Conservation (phyloP, 83 land plant species). For the Larix sibirica region DNA sequence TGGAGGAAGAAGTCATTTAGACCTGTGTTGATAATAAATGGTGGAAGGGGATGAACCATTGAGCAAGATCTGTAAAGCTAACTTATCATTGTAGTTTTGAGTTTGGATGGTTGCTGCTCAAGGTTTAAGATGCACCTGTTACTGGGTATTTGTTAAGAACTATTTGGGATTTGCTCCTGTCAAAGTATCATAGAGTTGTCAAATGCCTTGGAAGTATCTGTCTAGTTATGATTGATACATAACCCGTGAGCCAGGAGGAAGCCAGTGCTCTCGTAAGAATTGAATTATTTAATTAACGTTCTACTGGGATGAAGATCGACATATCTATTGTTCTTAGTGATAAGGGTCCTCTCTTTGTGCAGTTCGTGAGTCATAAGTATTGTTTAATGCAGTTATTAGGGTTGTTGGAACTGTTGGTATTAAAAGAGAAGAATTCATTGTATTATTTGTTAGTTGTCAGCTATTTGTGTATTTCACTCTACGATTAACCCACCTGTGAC, state of each 20-base stretch:
- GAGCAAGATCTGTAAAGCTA: conserved; percentile 1
- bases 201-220: not conserved
- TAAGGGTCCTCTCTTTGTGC: conserved; percentile 2
- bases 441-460: not conserved
- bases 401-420: conserved; percentile 2
- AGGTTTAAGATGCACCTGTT: not conserved
- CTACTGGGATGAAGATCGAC: not conserved
- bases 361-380: not conserved
- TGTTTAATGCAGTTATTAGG: conserved; percentile 1
- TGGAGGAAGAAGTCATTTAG: not conserved
- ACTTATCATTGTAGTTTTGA: not conserved
- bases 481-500: not conserved
- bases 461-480: conserved; percentile 1
- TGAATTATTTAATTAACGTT: not conserved
- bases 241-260: not conserved
- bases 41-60: not conserved
- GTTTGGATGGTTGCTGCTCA: not conserved
- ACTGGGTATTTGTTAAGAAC: not conserved
- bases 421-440: conserved; percentile 5
- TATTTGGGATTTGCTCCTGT: not conserved
- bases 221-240: not conserved
- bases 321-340: conserved; percentile 10
- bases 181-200: conserved; percentile 2
- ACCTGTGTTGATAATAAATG: conserved; percentile 12
- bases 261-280: not conserved